Percentiles rank a stretch among this genome's conserved stretches.
These are phyloP conservation scores for Pseudogymnoascus pannorum DNA, from an alignment of 2,329 filamentous ascomycete species.

Conservation along the genomic window DNA sequence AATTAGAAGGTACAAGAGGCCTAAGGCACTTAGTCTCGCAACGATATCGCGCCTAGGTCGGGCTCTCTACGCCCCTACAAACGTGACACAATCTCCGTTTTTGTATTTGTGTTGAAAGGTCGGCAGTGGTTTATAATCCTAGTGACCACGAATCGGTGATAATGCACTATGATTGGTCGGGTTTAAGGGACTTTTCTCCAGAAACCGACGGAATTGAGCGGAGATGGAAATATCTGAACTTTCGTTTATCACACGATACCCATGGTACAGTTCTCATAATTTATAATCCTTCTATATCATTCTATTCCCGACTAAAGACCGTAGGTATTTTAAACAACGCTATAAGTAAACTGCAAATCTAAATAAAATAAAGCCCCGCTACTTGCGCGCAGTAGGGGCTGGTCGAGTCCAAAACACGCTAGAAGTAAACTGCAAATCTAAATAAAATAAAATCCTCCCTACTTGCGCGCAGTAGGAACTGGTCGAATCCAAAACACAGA, in stretches of 20 bases:
- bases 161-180: neutral
- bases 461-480: constrained; percentile 34
- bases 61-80: no score
- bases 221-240: neutral
- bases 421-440: neutral
- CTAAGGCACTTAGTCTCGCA: no score
- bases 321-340: no score
- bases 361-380: no score
- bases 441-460: neutral
- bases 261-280: neutral
- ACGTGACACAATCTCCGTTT: neutral
- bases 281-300: no score
- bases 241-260: neutral
- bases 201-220: neutral
- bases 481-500: constrained; percentile 54
- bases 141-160: neutral
- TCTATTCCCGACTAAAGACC: no score
- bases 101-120: neutral
- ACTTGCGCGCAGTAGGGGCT: no score
- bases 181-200: neutral
- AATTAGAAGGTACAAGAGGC: no score
- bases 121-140: neutral
- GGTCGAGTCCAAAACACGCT: no score
- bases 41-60: no score
- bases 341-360: no score